Percentiles rank a stretch among this genome's conserved stretches.
Conservation (phyloP, 1,284 basidiomycete genomes). For the Cryptococcus sp. region DNA sequence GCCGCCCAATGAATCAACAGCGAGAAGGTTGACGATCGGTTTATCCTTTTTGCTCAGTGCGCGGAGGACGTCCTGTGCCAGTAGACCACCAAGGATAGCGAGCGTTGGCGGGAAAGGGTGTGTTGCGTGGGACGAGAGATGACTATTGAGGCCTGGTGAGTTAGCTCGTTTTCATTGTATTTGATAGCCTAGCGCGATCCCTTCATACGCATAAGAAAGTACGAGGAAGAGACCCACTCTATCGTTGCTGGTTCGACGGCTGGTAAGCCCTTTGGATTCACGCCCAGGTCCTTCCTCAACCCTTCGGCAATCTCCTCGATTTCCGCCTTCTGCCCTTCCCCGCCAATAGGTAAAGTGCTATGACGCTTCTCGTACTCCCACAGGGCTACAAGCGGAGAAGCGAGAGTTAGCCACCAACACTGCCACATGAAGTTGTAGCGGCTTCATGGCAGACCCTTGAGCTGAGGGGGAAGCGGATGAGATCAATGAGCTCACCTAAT, state of each 20-base stretch:
- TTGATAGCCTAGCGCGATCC: background rate
- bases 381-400: constrained; percentile 60
- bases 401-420: background rate
- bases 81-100: constrained; percentile 88
- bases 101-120: constrained; percentile 86
- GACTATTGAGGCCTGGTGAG: constrained; percentile 16
- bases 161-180: background rate
- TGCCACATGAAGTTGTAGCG: background rate
- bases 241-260: constrained; percentile 60
- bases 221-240: constrained; percentile 30
- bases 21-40: constrained; percentile 88
- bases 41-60: constrained; percentile 84
- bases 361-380: constrained; percentile 78
- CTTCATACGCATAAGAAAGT: background rate
- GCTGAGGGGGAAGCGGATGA: background rate
- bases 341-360: constrained; percentile 61
- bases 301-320: constrained; percentile 64
- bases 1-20: constrained; percentile 76
- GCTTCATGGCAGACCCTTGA: background rate
- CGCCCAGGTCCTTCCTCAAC: constrained; percentile 64
- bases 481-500: constrained; percentile 61
- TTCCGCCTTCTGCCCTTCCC: constrained; percentile 58
- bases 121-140: constrained; percentile 67
- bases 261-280: constrained; percentile 68
- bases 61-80: constrained; percentile 94